Evolutionary conservation across 1,139 yeast species (phyloP).

Genomic region (Blastobotrys illinoisensis): DNA sequence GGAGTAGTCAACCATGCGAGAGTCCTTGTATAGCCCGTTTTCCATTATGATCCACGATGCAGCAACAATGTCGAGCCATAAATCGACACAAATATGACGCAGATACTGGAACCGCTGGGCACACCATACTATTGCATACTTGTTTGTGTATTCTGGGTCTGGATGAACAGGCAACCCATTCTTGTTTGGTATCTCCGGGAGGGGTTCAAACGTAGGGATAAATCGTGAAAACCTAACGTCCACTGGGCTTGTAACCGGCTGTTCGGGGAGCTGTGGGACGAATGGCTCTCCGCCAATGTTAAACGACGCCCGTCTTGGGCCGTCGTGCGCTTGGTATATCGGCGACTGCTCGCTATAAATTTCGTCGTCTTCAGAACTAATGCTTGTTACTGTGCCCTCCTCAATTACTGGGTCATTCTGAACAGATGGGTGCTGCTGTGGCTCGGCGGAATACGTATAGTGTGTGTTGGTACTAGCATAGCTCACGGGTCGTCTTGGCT

Average conservation of each 20-base stretch:
- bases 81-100: neutral
- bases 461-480: neutral
- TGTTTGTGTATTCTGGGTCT: neutral
- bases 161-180: neutral
- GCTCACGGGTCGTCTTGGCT: neutral
- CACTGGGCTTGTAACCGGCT: neutral
- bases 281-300: neutral
- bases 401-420: neutral
- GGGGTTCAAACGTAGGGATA: neutral
- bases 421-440: neutral
- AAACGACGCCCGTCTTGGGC: neutral
- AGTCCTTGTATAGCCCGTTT: neutral
- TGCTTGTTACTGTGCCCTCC: neutral
- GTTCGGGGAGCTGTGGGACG: neutral
- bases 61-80: neutral
- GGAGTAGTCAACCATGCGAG: neutral
- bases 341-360: neutral
- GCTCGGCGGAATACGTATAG: neutral
- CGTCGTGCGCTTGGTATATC: neutral
- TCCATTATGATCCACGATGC: neutral
- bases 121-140: neutral
- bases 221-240: neutral
- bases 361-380: neutral
- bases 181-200: neutral
- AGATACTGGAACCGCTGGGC: neutral